Conservation (phyloP, 768 basidiomycete species). For the Ramaria sp. region DNA sequence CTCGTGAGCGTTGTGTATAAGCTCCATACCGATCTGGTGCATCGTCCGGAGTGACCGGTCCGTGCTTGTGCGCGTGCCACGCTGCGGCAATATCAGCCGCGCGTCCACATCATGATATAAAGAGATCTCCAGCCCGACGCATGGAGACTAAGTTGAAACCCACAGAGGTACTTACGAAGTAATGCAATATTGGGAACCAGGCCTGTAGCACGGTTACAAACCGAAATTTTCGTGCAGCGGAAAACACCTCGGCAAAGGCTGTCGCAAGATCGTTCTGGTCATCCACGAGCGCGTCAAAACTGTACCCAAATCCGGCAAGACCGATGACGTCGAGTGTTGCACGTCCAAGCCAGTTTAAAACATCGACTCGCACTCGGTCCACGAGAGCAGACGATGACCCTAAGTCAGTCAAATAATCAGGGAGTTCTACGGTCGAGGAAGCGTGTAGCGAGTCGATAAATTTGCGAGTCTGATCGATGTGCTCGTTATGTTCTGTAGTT, state of each 20-base stretch:
- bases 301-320: constrained; percentile 51
- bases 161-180: constrained; percentile 33
- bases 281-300: constrained; percentile 42
- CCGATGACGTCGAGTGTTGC: constrained; percentile 73
- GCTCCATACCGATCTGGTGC: constrained; percentile 39
- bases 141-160: neutral
- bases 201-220: constrained; percentile 42
- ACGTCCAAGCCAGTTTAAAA: constrained; percentile 52
- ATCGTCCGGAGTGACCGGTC: constrained; percentile 34
- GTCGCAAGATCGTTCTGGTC: constrained; percentile 42
- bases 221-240: constrained; percentile 40
- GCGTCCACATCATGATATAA: neutral
- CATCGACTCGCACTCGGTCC: constrained; percentile 34
- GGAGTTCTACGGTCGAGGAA: no score
- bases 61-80: constrained; percentile 35
- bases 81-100: constrained; percentile 20
- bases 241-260: constrained; percentile 45
- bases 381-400: neutral
- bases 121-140: neutral
- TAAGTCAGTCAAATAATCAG: no score
- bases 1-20: constrained; percentile 26
- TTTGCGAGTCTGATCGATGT: no score
- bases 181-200: constrained; percentile 46
- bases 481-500: neutral
- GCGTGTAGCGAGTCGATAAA: no score